Base-by-base conservation (phyloP, 176 grass and related monocot species). In the Coix lacrymajobi region DNA sequence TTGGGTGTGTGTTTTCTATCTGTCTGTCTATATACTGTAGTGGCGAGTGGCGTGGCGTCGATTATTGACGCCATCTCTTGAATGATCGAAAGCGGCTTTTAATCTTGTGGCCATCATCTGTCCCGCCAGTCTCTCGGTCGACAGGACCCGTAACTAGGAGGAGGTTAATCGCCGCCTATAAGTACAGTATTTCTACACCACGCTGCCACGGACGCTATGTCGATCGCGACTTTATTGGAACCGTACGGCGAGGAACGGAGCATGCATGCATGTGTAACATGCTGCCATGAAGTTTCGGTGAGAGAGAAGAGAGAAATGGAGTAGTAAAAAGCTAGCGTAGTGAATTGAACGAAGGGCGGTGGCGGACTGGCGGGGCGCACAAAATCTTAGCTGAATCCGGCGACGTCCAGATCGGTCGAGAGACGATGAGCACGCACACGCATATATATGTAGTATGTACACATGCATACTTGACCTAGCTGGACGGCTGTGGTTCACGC, bases 21-120 rank as follows among this genome's bases (percentile, higher is more conserved):
- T 57, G 8, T n/a, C 20, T 22, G 49, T 51, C 46, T 20, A 24
- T n/a, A n/a, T 6, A 13, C n/a, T 39, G n/a, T n/a, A n/a, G n/a
- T n/a, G n/a, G n/a, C n/a, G n/a, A 79, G n/a, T 39, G 15, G 61
- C 51, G n/a, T 37, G 40, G 54, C 43, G 58, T 39, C 33, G 37
- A 66, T 65, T 79, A 70, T 51, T 61, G 62, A 38, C 85, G 85
- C 33, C 61, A 8, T 60, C 56, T 60, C 56, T n/a, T 60, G 56
- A 60, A 5, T 43, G 41, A 43, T 3, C 26, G 56, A 60, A 60
- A 60, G 56, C 56, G 56, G n/a, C 56, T 26, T 26, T 60, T 60
- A 1, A 5, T 60, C n/a, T 26, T 60, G 56, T 13, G 56, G 3
- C 54, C 56, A 60, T 60, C 56, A 60, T 60, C 11, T 60, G 56